Conservation (phyloP, 2,329 filamentous ascomycete species). For the Penicillium sp. region DNA sequence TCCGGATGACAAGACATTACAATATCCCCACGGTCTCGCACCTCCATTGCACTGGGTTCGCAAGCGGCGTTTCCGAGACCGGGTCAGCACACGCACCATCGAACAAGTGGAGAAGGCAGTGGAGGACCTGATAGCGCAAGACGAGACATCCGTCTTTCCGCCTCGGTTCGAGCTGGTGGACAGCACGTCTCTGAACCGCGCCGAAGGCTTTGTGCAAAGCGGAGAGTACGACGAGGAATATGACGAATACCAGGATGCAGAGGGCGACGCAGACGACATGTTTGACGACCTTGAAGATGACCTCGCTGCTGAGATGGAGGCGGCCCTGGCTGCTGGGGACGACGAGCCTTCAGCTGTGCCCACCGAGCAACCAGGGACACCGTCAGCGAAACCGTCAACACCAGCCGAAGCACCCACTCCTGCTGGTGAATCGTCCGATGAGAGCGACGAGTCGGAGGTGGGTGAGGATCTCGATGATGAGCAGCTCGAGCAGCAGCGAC, state of each 20-base stretch:
- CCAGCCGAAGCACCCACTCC: slow-evolving; percentile 19
- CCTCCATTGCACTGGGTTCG: slow-evolving; percentile 82
- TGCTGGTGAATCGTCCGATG: slow-evolving; percentile 39
- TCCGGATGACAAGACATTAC: slow-evolving; percentile 54
- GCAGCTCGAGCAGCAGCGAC: slow-evolving; percentile 38
- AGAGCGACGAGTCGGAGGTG: slow-evolving; percentile 36
- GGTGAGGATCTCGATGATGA: slow-evolving; percentile 43
- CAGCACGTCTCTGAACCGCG: slow-evolving; percentile 43
- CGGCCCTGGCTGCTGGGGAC: slow-evolving; percentile 39
- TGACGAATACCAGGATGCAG: slow-evolving; percentile 47
- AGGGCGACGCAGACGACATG: slow-evolving; percentile 45
- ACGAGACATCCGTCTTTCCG: slow-evolving; percentile 54
- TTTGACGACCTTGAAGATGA: slow-evolving; percentile 39
- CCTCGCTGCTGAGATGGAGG: slow-evolving; percentile 43
- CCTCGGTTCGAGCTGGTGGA: slow-evolving; percentile 63
- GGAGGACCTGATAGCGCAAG: slow-evolving; percentile 65
- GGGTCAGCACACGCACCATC: slow-evolving; percentile 75
- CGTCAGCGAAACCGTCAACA: slow-evolving; percentile 30
- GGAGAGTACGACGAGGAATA: slow-evolving; percentile 47
- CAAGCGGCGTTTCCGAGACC: slow-evolving; percentile 76
- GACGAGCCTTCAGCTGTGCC: slow-evolving; percentile 26
- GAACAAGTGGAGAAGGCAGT: slow-evolving; percentile 79
- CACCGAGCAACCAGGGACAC: slow-evolving; percentile 30
- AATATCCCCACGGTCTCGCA: slow-evolving; percentile 80
- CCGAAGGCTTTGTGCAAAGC: slow-evolving; percentile 40